Conservation (phyloP, 2,329 filamentous ascomycete species). For the Xylaria sp. region DNA sequence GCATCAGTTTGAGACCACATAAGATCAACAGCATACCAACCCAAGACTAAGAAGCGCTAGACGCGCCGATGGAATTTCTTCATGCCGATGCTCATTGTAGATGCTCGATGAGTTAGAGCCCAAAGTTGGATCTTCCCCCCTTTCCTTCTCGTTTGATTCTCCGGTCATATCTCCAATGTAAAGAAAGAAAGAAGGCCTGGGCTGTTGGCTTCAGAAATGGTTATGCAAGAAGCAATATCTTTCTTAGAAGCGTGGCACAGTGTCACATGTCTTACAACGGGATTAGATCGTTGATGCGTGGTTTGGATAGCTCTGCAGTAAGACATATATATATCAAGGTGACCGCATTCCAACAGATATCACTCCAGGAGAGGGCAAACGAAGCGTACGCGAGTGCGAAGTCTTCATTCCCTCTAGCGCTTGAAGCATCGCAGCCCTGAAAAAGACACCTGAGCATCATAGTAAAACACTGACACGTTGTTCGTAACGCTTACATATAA, state of each 20-base stretch:
- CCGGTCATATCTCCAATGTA: conserved; percentile 20
- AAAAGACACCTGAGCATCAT: not conserved
- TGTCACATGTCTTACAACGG: conserved; percentile 18
- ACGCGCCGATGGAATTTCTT: conserved; percentile 39
- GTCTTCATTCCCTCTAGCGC: not conserved
- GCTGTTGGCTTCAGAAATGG: not conserved
- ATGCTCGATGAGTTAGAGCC: conserved; percentile 21
- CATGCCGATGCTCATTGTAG: conserved; percentile 15
- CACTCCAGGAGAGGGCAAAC: not conserved
- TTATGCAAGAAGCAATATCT: conserved; percentile 17
- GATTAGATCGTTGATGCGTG: conserved; percentile 8
- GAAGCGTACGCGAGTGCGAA: conserved; percentile 22
- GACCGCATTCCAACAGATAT: not conserved
- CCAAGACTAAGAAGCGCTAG: conserved; percentile 40
- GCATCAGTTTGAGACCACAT: conserved; percentile 25
- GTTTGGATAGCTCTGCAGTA: conserved; percentile 4
- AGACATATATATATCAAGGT: conserved; percentile 18
- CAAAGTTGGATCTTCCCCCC: conserved; percentile 2
- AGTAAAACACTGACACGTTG: not conserved
- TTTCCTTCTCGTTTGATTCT: conserved; percentile 15
- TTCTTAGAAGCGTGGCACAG: conserved; percentile 19
- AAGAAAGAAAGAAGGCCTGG: not conserved
- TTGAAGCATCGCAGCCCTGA: not conserved
- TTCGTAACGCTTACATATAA: not conserved
- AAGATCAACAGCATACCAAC: conserved; percentile 29